These are phyloP conservation scores for baker's yeast (Saccharomyces cerevisiae) DNA, from an alignment of 805 yeast species.

Conservation along the genomic window DNA sequence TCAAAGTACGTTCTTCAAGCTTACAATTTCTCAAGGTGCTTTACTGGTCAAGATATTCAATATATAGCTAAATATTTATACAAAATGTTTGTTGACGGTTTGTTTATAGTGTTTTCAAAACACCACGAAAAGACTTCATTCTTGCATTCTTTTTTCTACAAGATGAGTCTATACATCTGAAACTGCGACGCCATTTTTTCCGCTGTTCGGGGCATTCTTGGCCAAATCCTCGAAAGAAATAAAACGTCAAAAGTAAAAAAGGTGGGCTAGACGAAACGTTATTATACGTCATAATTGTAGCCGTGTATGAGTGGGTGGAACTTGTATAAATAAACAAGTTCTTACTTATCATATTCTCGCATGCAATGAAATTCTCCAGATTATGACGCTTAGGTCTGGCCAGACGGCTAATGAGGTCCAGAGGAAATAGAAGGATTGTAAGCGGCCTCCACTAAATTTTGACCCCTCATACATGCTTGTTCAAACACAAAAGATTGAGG, in stretches of 20 bases:
- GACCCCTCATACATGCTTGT: background rate
- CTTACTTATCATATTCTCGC: background rate
- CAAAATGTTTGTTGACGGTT: background rate
- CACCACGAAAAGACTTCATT: background rate
- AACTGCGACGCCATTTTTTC: background rate
- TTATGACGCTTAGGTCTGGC: background rate
- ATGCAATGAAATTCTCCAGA: background rate
- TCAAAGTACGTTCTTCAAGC: background rate
- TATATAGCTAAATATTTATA: background rate
- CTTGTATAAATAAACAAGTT: background rate
- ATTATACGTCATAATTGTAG: background rate
- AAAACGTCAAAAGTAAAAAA: background rate
- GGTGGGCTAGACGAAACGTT: background rate
- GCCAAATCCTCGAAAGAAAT: background rate
- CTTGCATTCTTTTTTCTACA: background rate
- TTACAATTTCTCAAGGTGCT: background rate
- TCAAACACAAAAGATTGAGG: background rate
- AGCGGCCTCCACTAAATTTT: background rate
- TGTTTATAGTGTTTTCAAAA: background rate
- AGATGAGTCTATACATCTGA: background rate
- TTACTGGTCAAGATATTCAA: background rate
- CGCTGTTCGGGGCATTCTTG: background rate
- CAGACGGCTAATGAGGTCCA: background rate
- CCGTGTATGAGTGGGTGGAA: background rate
- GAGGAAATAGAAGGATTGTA: background rate